Base-by-base conservation (phyloP, 352 stramenopile species). In the Globisporangium okanoganense region DNA sequence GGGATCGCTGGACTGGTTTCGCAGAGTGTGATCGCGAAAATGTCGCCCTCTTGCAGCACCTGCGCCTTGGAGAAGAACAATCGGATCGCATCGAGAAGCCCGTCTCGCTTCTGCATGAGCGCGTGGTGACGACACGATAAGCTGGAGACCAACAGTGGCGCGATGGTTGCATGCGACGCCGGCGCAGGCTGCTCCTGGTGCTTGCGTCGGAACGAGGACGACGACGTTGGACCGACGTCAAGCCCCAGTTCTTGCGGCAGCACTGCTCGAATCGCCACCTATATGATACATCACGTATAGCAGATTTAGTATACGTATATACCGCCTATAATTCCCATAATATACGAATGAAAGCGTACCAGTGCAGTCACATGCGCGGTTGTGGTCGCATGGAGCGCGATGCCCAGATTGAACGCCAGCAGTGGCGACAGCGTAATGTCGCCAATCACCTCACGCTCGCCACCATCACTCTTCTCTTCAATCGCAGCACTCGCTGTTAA, bases 331-430 rank as follows among this genome's bases (percentile, higher is more conserved):
- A 22, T 49, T 8, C 20, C 43, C 43, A 31, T 40, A 43, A 2
- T 3, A 53, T 20, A 16, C 12, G 20, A n/a, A 43, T 38, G 10
- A 44, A 47, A 29, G 58, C 65, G 40, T 53, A 89, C 79, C 43
- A 58, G 58, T 22, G 75, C 62, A 2, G 44, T 63, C 10, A 75
- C 71, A 8, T 66, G 65, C 9, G 24, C 47, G 29, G 58, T 48
- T 24, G 49, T 75, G 43, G 69, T 56, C 6, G 76, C 62, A 43
- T 82, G 67, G 35, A 88, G 62, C 12, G 66, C 56, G 48, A 93
- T 75, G 0, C 78, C 79, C 47, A 93, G 72, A 40, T 93, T 93
- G 66, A 90, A 91, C 18, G 84, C 84, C 36, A 93, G 53, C 51
- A 93, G 67, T n/a, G 81, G 79, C 12, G 84, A 76, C n/a, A 91